Conservation (phyloP, 192 early-diverging fungal genomes). For the Diversispora eburnea region DNA sequence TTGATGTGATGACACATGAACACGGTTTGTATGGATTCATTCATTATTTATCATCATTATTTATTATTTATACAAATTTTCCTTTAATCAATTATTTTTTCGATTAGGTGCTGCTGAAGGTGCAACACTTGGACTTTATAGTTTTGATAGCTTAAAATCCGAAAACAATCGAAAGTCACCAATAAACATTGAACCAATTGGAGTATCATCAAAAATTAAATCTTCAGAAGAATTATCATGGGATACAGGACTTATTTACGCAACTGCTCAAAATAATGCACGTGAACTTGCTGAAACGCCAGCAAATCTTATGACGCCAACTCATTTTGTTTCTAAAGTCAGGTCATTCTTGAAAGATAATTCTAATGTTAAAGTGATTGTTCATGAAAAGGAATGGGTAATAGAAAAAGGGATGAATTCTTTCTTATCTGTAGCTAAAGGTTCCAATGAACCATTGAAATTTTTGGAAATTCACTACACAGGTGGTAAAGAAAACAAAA, state of each 20-base stretch:
- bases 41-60: background rate
- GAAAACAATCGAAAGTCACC: slow-evolving; percentile 34
- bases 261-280: slow-evolving; percentile 77
- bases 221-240: slow-evolving; percentile 41
- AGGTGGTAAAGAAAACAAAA: slow-evolving; percentile 54
- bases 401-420: slow-evolving; percentile 78
- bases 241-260: slow-evolving; percentile 61
- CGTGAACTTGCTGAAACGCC: slow-evolving; percentile 84
- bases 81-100: background rate
- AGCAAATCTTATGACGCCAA: slow-evolving; percentile 87
- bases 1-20: slow-evolving; percentile 56
- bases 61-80: too few species aligned
- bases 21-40: slow-evolving; percentile 35
- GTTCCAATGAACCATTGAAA: slow-evolving; percentile 71
- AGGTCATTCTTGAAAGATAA: slow-evolving; percentile 45
- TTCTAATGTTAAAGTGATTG: slow-evolving; percentile 54
- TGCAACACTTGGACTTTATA: slow-evolving; percentile 63
- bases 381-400: slow-evolving; percentile 74
- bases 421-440: slow-evolving; percentile 75
- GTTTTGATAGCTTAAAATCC: slow-evolving; percentile 66
- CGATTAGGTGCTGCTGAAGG: slow-evolving; percentile 66
- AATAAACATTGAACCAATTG: slow-evolving; percentile 25
- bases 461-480: slow-evolving; percentile 87
- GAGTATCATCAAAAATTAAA: slow-evolving; percentile 25
- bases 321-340: slow-evolving; percentile 67